A percentile compares a stretch with the other conserved stretches of the same genome.
Evolutionary conservation across 495 filamentous ascomycete genomes (phyloP).

Genomic region (Elasticomyces elasticus): DNA sequence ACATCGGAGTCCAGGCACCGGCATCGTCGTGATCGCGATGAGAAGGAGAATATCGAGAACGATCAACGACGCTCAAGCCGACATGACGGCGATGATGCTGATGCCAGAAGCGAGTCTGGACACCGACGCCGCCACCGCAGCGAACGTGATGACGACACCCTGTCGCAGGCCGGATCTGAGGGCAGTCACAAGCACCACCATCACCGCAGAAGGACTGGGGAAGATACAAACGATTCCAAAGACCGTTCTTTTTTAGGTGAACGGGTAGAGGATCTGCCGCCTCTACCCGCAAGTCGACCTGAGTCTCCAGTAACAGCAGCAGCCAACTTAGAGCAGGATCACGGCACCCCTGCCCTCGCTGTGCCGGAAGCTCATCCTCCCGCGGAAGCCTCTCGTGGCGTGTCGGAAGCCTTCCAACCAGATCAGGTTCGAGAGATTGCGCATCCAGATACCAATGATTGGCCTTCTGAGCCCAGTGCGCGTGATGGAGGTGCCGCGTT

Average conservation of each 20-base stretch:
- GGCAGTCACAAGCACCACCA: slow-evolving; percentile 4
- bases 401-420: background rate
- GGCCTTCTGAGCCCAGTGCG: background rate
- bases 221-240: slow-evolving; percentile 16
- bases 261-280: slow-evolving; percentile 35
- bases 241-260: slow-evolving; percentile 37
- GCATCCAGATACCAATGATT: background rate
- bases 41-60: background rate
- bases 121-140: background rate
- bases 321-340: slow-evolving; percentile 9
- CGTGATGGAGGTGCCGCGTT: no score
- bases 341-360: slow-evolving; percentile 17
- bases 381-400: background rate
- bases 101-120: slow-evolving; percentile 2
- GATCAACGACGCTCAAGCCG: slow-evolving; percentile 12
- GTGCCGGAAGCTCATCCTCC: slow-evolving; percentile 6
- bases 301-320: slow-evolving; percentile 23
- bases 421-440: background rate
- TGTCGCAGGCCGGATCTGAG: background rate
- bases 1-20: background rate
- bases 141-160: slow-evolving; percentile 7
- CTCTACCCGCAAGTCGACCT: slow-evolving; percentile 25
- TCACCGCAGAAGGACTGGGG: slow-evolving; percentile 9
- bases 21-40: slow-evolving; percentile 2
- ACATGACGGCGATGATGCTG: slow-evolving; percentile 9